A percentile compares a stretch with the other conserved stretches of the same genome.
These are phyloP conservation scores for Ustilago sp. DNA, from an alignment of 1,284 basidiomycete species.

Conservation along the genomic window DNA sequence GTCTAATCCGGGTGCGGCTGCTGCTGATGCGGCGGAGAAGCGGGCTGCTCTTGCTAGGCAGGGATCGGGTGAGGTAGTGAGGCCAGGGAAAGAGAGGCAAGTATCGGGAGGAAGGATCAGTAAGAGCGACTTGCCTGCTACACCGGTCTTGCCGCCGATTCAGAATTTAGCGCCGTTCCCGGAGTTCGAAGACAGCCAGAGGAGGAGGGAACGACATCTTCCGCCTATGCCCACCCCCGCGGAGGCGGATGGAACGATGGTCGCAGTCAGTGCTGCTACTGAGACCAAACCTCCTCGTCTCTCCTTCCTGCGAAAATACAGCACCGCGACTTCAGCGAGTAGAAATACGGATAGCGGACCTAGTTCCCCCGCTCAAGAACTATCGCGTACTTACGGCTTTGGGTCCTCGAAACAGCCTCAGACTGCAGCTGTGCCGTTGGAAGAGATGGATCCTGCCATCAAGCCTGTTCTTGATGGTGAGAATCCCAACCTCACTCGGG, in stretches of 20 bases:
- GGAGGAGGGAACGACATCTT: constrained; percentile 33
- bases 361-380: constrained; percentile 25
- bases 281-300: constrained; percentile 33
- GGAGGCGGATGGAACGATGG: constrained; percentile 17
- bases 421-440: constrained; percentile 19
- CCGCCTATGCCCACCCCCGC: constrained; percentile 42
- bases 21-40: constrained; percentile 54
- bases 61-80: constrained; percentile 7
- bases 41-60: constrained; percentile 36
- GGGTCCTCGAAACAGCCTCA: constrained; percentile 10
- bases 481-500: constrained; percentile 21
- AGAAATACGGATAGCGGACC: constrained; percentile 21
- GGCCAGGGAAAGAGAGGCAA: constrained; percentile 34
- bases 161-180: constrained; percentile 55
- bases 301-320: constrained; percentile 50
- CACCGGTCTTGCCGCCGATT: constrained; percentile 50
- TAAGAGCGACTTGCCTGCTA: constrained; percentile 38
- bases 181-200: constrained; percentile 12
- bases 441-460: constrained; percentile 41
- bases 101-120: constrained; percentile 23
- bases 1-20: constrained; percentile 37
- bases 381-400: constrained; percentile 1
- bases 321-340: constrained; percentile 28
- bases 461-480: constrained; percentile 33
- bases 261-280: constrained; percentile 30